These are phyloP conservation scores for Tanozyma kutaoensis DNA, from an alignment of 805 yeast genomes.

Conservation along the genomic window DNA sequence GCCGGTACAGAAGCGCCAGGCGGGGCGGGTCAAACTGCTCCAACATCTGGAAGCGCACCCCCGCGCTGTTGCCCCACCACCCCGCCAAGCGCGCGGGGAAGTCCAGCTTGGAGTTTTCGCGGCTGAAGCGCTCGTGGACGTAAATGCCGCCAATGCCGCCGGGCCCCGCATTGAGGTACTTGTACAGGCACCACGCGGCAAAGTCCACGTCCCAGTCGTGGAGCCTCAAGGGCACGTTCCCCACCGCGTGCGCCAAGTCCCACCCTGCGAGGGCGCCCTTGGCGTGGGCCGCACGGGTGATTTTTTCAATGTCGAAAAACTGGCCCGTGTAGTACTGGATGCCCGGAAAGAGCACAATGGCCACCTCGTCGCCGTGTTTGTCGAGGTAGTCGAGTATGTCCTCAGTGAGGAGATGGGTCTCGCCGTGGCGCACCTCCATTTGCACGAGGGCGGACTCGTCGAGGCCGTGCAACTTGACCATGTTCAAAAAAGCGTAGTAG, in stretches of 20 bases:
- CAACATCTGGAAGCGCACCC: constrained; percentile 64
- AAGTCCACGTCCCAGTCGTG: constrained; percentile 91
- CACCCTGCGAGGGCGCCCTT: constrained; percentile 60
- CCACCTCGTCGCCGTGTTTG: constrained; percentile 44
- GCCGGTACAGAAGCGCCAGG: constrained; percentile 83
- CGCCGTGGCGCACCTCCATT: constrained; percentile 45
- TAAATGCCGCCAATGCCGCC: constrained; percentile 86
- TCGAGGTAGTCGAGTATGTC: constrained; percentile 47
- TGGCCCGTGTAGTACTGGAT: constrained; percentile 92
- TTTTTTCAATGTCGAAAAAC: constrained; percentile 57
- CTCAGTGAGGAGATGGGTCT: constrained; percentile 43
- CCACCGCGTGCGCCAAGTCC: constrained; percentile 94
- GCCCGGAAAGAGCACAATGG: constrained; percentile 73
- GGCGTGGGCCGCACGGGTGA: constrained; percentile 49
- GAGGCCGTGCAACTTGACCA: constrained; percentile 46
- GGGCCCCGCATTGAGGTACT: constrained; percentile 85
- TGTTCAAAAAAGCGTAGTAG: constrained; percentile 70
- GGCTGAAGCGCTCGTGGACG: constrained; percentile 44
- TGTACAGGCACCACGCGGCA: constrained; percentile 92
- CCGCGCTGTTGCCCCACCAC: constrained; percentile 89
- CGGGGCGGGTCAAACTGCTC: constrained; percentile 66
- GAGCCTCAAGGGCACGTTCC: constrained; percentile 62
- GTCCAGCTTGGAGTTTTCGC: constrained; percentile 11
- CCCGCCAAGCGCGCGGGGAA: constrained; percentile 72
- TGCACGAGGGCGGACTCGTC: constrained; percentile 46